These are phyloP conservation scores for Suillus plorans DNA, from an alignment of 768 basidiomycete genomes.

Conservation along the genomic window DNA sequence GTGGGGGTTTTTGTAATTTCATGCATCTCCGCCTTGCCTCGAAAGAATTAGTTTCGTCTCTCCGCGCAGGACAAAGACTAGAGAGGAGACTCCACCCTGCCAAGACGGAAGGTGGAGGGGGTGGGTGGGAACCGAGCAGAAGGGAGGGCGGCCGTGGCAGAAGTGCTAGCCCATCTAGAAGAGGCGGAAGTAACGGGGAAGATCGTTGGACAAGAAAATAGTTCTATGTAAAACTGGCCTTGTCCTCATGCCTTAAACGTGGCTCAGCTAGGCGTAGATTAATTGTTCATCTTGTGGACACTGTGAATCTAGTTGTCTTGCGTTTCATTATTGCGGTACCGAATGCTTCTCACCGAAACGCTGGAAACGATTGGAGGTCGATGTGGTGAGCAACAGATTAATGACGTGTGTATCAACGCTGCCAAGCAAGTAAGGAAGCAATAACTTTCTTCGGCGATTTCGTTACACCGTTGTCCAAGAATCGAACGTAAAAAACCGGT, in stretches of 20 bases:
- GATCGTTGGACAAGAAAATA: constrained; percentile 75
- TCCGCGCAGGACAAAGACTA: constrained; percentile 80
- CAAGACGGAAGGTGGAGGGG: constrained; percentile 63
- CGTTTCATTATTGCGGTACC: not conserved
- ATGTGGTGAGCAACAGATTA: not conserved
- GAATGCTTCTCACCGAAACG: not conserved
- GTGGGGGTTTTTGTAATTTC: constrained; percentile 98
- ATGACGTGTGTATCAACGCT: not conserved
- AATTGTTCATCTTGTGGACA: constrained; percentile 3
- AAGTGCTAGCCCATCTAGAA: constrained; percentile 70
- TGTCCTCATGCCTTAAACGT: not conserved
- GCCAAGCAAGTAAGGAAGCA: not conserved
- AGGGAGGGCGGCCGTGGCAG: constrained; percentile 64
- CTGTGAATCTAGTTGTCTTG: not conserved
- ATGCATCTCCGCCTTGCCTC: constrained; percentile 94
- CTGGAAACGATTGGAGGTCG: not conserved
- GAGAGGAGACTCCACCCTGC: constrained; percentile 75
- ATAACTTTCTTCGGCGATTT: not conserved
- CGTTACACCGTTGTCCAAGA: not conserved
- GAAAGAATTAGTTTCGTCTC: constrained; percentile 73
- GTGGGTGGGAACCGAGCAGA: constrained; percentile 82
- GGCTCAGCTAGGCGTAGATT: not conserved
- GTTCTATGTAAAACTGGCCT: not conserved
- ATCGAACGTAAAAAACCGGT: not conserved
- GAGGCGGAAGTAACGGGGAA: constrained; percentile 66